Evolutionary conservation across 352 stramenopile genomes (phyloP).

Genomic region (Thraustotheca clavata): DNA sequence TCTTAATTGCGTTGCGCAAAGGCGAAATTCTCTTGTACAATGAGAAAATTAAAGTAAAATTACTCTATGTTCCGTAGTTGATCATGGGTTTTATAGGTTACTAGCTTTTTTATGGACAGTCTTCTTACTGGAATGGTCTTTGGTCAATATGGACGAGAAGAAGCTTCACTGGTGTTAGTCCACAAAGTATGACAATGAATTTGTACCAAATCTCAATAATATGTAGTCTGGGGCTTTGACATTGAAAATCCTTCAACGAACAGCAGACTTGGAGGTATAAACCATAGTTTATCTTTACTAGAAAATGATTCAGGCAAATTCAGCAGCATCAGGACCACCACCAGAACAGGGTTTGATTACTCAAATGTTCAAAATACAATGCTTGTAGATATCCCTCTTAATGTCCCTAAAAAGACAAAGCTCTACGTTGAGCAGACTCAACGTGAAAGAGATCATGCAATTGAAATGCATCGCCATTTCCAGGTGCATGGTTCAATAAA

Average conservation of each 20-base stretch:
- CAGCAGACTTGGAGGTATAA: constrained; percentile 53
- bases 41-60: constrained; percentile 74
- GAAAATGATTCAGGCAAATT: constrained; percentile 31
- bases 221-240: constrained; percentile 70
- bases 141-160: constrained; percentile 82
- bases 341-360: constrained; percentile 52
- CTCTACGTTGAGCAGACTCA: constrained; percentile 91
- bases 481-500: constrained; percentile 28
- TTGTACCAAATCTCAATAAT: neutral
- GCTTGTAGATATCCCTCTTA: constrained; percentile 70
- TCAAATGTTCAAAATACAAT: neutral
- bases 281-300: neutral
- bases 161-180: constrained; percentile 74
- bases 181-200: constrained; percentile 13
- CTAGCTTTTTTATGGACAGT: constrained; percentile 52
- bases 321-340: constrained; percentile 58
- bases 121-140: constrained; percentile 74
- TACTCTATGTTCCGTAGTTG: neutral
- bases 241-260: constrained; percentile 86
- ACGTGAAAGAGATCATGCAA: constrained; percentile 81
- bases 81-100: constrained; percentile 35
- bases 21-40: constrained; percentile 85
- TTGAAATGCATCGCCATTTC: constrained; percentile 89
- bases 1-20: constrained; percentile 77
- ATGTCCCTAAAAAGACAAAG: constrained; percentile 92